Conservation (phyloP, 176 grass and related monocot species). For the Elaeis guineensis region DNA sequence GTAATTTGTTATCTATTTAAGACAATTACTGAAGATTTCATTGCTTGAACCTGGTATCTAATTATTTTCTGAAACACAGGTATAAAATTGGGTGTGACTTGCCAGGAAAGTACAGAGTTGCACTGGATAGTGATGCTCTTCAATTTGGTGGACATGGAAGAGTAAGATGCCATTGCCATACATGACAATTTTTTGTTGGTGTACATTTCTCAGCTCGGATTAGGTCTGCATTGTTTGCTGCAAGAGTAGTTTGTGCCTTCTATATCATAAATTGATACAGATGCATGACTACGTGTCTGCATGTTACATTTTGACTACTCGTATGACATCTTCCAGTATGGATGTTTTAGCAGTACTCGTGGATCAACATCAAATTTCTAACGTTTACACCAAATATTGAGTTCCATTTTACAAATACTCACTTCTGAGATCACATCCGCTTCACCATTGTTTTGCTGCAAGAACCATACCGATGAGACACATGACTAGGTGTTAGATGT, state of each 20-base stretch:
- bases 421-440: too few species aligned
- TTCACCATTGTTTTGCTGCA: background rate
- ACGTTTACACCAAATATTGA: too few species aligned
- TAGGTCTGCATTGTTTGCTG: too few species aligned
- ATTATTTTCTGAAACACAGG: slow-evolving; percentile 26
- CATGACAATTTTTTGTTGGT: background rate
- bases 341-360: too few species aligned
- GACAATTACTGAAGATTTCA: background rate
- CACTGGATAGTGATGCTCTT: slow-evolving; percentile 76
- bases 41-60: background rate
- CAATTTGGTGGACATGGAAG: slow-evolving; percentile 84
- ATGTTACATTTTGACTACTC: too few species aligned
- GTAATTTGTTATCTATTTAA: slow-evolving; percentile 33
- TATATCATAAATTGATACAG: too few species aligned
- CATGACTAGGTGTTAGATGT: too few species aligned
- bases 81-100: slow-evolving; percentile 94
- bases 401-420: too few species aligned
- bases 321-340: too few species aligned
- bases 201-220: background rate
- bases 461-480: background rate
- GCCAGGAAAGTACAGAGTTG: slow-evolving; percentile 73
- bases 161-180: slow-evolving; percentile 36
- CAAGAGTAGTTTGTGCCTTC: too few species aligned
- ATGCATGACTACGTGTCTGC: too few species aligned
- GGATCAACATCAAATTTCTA: too few species aligned